These are phyloP conservation scores for Tulasnella sp. DNA, from an alignment of 768 basidiomycete genomes.

Conservation along the genomic window DNA sequence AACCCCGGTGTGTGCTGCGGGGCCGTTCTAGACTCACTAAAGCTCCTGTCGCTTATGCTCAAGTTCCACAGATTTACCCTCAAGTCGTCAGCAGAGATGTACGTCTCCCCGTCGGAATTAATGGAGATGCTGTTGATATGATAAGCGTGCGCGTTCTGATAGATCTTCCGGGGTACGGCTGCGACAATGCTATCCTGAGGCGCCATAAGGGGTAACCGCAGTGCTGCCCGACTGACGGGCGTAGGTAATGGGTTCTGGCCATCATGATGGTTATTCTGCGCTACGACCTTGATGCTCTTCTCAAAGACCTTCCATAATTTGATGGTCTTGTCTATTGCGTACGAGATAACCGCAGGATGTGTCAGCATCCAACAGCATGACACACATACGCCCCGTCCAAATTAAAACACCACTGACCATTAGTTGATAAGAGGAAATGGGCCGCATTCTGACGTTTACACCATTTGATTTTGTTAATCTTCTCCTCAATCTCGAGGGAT, in stretches of 20 bases:
- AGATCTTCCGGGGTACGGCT: slow-evolving; percentile 96
- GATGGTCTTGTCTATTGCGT: slow-evolving; percentile 86
- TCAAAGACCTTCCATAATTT: slow-evolving; percentile 99
- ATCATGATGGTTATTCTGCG: slow-evolving; percentile 89
- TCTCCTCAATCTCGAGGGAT: slow-evolving; percentile 99
- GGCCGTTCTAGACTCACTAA: slow-evolving; percentile 57
- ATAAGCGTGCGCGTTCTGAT: slow-evolving; percentile 98
- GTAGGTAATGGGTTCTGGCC: slow-evolving; percentile 55
- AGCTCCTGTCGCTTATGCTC: slow-evolving; percentile 96
- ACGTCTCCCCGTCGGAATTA: slow-evolving; percentile 99
- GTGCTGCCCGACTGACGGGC: slow-evolving; percentile 48
- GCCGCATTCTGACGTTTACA: slow-evolving; percentile 96
- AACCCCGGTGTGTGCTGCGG: slow-evolving; percentile 1
- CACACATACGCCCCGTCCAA: background rate
- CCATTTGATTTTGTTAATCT: slow-evolving; percentile 99
- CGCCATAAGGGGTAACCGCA: slow-evolving; percentile 84
- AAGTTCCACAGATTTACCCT: slow-evolving; percentile 98
- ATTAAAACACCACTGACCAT: slow-evolving; percentile 51
- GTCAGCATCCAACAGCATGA: background rate
- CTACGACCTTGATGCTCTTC: slow-evolving; percentile 89
- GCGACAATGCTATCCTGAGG: slow-evolving; percentile 98
- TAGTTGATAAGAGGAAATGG: slow-evolving; percentile 94
- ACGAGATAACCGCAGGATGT: background rate
- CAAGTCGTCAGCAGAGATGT: slow-evolving; percentile 97
- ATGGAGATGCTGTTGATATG: slow-evolving; percentile 99